Base-by-base conservation (phyloP, 2,329 filamentous ascomycete species). In the Cladosporium sp. region DNA sequence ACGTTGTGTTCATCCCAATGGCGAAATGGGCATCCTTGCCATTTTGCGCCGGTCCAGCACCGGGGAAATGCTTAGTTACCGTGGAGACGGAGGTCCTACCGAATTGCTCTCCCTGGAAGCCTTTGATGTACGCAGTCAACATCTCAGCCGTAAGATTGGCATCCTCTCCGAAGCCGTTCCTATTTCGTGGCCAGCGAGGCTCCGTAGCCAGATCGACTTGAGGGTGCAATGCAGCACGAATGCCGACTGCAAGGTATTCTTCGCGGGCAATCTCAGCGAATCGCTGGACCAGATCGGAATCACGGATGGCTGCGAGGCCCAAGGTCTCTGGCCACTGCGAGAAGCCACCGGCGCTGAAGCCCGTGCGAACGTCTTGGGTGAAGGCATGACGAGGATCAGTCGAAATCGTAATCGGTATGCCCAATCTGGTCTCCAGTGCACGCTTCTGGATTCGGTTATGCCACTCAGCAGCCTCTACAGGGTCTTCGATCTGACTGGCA, bases 11-110 rank as follows among this genome's bases (percentile, higher is more conserved):
- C 70, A 83, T 83, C 26, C 84, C 84, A 65, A 84, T 84, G 0
- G 73, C 72, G 67, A 85, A 85, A 64, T 85, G 84, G 18, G 81
- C 80, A 69, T 85, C 84, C 56, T 85, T 81, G 23, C 84, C 84
- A 56, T 82, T 74, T 65, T 82, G 74, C 69, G 81, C 78, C 0
- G 83, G 79, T 0, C 84, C 84, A 6, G 79, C 82, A 5, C 84
- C 84, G 0, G 83, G 83, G 69, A 86, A 85, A 67, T 86, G 83
- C 72, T 85, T 85, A 0, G 83, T 84, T 1, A 84, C 79, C 0
- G 83, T 82, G 1, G 78, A 79, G 3, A 85, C 79, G 1, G 80
- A 82, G 31, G 78, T 67, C 0, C 72, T 68, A 0, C 82, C 82
- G n/a, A 84, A 73, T 35, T 76, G 72, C 1, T 78, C 74, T 0